Evolutionary conservation across 2,329 filamentous ascomycete species (phyloP).

Genomic region (Ophiostoma ulmi): DNA sequence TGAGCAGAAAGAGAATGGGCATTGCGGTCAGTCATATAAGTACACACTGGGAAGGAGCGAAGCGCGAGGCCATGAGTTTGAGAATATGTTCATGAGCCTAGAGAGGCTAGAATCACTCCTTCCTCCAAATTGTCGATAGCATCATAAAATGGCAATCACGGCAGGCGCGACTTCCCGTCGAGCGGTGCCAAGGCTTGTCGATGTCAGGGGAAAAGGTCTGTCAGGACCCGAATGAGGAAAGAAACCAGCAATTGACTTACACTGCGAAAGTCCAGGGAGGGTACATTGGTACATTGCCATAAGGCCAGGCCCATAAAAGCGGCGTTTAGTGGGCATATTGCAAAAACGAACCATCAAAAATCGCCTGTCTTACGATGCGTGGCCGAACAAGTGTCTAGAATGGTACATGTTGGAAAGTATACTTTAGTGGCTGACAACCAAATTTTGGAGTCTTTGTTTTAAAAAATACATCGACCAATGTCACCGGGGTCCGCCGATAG

Average conservation of each 20-base stretch:
- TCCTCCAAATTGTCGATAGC: constrained; percentile 2
- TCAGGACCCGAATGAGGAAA: constrained; percentile 6
- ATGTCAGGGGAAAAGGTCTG: constrained; percentile 6
- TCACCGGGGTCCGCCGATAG: constrained; percentile 13
- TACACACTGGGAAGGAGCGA: constrained; percentile 19
- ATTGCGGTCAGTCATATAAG: constrained; percentile 23
- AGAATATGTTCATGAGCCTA: neutral
- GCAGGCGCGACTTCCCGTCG: constrained; percentile 14
- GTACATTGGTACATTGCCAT: constrained; percentile 1
- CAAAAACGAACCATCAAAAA: constrained; percentile 24
- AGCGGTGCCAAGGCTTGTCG: neutral
- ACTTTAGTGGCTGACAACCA: neutral
- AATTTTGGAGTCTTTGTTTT: neutral
- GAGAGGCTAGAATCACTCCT: neutral
- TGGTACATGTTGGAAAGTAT: neutral
- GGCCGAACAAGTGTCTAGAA: constrained; percentile 18
- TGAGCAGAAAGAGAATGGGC: constrained; percentile 17
- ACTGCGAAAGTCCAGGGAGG: neutral
- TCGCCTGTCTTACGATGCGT: constrained; percentile 23
- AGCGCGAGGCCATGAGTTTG: neutral
- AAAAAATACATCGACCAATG: neutral
- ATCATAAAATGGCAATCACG: constrained; percentile 10
- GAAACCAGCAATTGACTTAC: neutral
- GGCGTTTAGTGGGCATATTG: constrained; percentile 21
- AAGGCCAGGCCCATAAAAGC: constrained; percentile 21